Conservation (phyloP, 225 moss, liverwort and hornwort species). For the Straminergon stramineum region DNA sequence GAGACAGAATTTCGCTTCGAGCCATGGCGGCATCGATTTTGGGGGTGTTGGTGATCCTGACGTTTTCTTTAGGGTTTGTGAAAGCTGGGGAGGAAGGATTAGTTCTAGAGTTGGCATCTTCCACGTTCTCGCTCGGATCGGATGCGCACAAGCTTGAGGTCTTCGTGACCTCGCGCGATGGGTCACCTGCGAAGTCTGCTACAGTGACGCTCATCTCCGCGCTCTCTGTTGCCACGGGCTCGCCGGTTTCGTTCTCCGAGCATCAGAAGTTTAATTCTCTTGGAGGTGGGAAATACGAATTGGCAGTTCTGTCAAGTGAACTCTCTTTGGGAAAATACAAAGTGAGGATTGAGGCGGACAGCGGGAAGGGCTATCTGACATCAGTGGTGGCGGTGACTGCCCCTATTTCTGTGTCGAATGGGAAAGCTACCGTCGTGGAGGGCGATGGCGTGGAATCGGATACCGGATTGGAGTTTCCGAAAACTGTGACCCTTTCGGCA, state of each 20-base stretch:
- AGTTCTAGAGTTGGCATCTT: slow-evolving; percentile 1
- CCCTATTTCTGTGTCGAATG: slow-evolving; percentile 43
- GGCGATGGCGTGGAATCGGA: slow-evolving; percentile 48
- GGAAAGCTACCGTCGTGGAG: slow-evolving; percentile 46
- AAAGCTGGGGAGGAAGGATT: slow-evolving; percentile 3
- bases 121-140: slow-evolving; percentile 10
- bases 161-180: slow-evolving; percentile 39
- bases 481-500: slow-evolving; percentile 34
- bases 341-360: slow-evolving; percentile 34
- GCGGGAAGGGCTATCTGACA: slow-evolving; percentile 34
- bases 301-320: slow-evolving; percentile 26
- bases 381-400: slow-evolving; percentile 41
- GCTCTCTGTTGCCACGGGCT: slow-evolving; percentile 30
- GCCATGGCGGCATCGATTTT: slow-evolving; percentile 8
- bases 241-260: slow-evolving; percentile 1
- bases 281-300: slow-evolving; percentile 41
- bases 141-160: slow-evolving; percentile 33
- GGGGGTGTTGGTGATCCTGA: slow-evolving; percentile 7
- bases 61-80: slow-evolving; percentile 4
- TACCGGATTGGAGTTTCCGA: slow-evolving; percentile 23
- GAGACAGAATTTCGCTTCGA: not conserved
- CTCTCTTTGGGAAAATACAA: slow-evolving; percentile 60
- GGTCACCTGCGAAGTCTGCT: slow-evolving; percentile 30
- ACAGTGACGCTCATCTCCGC: slow-evolving; percentile 59
- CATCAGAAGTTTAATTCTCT: slow-evolving; percentile 33